Evolutionary conservation across 1,284 basidiomycete species (phyloP).

Genomic region (Fistulinella cinereoalba): DNA sequence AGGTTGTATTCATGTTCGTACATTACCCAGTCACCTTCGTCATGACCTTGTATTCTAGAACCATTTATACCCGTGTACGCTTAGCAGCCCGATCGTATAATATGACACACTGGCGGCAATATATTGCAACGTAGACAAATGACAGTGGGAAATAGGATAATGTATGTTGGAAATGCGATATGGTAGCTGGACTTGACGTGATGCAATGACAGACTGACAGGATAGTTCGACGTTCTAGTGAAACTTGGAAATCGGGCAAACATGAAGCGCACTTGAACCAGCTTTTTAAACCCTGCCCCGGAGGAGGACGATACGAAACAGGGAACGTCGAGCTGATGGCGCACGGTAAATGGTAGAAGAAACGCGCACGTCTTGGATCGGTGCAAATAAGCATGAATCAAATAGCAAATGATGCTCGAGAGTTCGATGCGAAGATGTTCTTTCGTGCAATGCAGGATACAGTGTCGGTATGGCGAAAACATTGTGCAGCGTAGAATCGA

Average conservation of each 20-base stretch:
- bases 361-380: conserved; percentile 26
- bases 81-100: no score
- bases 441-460: conserved; percentile 24
- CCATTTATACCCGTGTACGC: conserved; percentile 15
- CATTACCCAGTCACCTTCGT: conserved; percentile 13
- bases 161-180: conserved; percentile 27
- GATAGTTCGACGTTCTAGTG: conserved; percentile 31
- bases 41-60: conserved; percentile 23
- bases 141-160: conserved; percentile 28
- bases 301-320: conserved; percentile 18
- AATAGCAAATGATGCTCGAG: conserved; percentile 30
- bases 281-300: conserved; percentile 25
- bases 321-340: conserved; percentile 26
- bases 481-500: conserved; percentile 19
- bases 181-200: conserved; percentile 20
- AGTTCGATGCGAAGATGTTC: conserved; percentile 37
- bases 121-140: conserved; percentile 32
- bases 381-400: conserved; percentile 36
- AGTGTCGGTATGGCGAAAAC: conserved; percentile 13
- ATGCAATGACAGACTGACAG: conserved; percentile 24
- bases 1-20: conserved; percentile 9
- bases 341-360: conserved; percentile 30
- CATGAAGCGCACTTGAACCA: conserved; percentile 31
- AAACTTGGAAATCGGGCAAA: conserved; percentile 15
- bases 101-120: conserved; percentile 25